Percentiles rank a stretch among this genome's conserved stretches.
Evolutionary conservation across 164 flowering plant genomes (phyloP).

Genomic region (Magnolia kwangsiensis): DNA sequence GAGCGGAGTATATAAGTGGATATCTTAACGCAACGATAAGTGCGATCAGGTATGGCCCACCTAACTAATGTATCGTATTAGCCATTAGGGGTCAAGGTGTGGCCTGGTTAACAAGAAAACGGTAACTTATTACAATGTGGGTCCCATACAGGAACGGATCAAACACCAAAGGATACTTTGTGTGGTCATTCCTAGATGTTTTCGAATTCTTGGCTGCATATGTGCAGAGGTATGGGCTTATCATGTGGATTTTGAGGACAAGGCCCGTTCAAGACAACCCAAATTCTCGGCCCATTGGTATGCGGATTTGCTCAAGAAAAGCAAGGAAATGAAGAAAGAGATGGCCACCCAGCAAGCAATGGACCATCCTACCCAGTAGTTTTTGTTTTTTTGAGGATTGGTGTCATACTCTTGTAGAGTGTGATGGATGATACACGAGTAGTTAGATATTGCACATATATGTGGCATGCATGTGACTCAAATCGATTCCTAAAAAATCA

Average conservation of each 20-base stretch:
- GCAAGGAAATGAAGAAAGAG: background rate
- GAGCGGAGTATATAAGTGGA: constrained; percentile 13
- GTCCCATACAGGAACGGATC: constrained; percentile 39
- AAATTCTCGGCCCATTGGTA: constrained; percentile 39
- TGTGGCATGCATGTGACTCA: too few relatives aligned
- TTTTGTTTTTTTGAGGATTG: background rate
- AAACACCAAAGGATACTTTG: constrained; percentile 41
- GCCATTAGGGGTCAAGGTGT: too few relatives aligned
- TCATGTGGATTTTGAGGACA: constrained; percentile 33
- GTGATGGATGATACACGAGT: too few relatives aligned
- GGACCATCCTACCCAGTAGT: background rate
- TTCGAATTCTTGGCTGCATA: constrained; percentile 41
- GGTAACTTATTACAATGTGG: too few relatives aligned
- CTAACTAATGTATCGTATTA: background rate
- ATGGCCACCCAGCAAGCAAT: background rate
- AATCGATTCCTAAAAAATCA: too few relatives aligned
- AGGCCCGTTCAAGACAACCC: constrained; percentile 24
- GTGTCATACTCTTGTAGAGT: too few relatives aligned
- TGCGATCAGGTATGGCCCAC: constrained; percentile 36
- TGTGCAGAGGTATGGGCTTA: constrained; percentile 24
- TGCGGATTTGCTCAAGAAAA: constrained; percentile 32
- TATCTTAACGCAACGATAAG: constrained; percentile 20
- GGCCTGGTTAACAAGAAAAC: background rate
- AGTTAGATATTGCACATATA: background rate
- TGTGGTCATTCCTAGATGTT: constrained; percentile 49